phyloP scores from a whole-genome alignment of 2,329 filamentous ascomycete species.

The Simplicillium sp. region DNA sequence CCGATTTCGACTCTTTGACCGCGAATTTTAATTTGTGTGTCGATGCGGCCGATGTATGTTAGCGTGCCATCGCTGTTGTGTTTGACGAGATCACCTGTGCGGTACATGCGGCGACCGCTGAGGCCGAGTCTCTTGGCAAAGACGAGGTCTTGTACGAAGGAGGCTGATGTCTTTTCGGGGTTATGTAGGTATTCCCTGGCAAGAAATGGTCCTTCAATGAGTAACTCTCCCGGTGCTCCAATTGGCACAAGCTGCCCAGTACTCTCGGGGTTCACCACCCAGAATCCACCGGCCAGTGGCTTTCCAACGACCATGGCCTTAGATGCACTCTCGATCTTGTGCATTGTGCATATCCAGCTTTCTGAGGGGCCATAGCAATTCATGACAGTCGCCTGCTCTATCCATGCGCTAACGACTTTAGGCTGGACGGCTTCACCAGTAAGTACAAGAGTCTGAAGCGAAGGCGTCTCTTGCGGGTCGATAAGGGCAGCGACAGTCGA shows the following conservation, averaged over 20 bases:
- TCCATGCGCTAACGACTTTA: background rate
- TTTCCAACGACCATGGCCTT: background rate
- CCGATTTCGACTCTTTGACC: conserved; percentile 14
- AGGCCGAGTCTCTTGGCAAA: background rate
- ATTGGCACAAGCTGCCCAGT: conserved; percentile 10
- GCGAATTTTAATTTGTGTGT: conserved; percentile 13
- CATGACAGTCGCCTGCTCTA: background rate
- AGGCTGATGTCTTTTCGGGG: conserved; percentile 15
- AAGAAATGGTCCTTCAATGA: conserved; percentile 31
- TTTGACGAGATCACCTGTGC: conserved; percentile 10
- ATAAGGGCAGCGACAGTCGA: background rate
- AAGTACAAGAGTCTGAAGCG: background rate
- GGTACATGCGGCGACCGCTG: conserved; percentile 6
- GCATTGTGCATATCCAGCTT: too few species aligned
- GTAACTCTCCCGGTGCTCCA: conserved; percentile 17
- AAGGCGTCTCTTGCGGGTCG: background rate
- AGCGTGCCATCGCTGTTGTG: conserved; percentile 8
- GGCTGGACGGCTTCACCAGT: background rate
- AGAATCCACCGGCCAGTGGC: too few species aligned
- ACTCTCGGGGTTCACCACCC: too few species aligned
- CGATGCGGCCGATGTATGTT: conserved; percentile 11
- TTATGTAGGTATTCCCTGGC: conserved; percentile 37
- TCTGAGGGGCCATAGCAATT: background rate
- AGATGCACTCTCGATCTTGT: too few species aligned
- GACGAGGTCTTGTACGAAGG: conserved; percentile 9